phyloP scores from a whole-genome alignment of 169 alveolate genomes.

The Plasmodium vinckei region DNA sequence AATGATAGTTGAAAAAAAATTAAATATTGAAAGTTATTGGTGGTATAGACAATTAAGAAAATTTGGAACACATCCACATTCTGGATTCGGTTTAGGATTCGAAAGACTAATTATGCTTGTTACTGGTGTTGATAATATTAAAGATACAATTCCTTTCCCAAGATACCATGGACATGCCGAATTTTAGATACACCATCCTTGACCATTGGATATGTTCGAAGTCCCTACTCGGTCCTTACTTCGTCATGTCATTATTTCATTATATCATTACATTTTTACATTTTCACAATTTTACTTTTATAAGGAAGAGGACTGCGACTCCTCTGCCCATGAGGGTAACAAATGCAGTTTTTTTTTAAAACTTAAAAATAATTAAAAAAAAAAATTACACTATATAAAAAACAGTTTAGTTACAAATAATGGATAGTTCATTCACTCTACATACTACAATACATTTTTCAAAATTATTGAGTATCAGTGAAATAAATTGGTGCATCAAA shows the following conservation, averaged over 20 bases:
- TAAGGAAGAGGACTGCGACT: no score
- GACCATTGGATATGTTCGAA: not conserved
- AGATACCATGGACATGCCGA: constrained; percentile 97
- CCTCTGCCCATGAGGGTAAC: no score
- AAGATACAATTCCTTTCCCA: constrained; percentile 99
- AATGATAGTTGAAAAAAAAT: constrained; percentile 91
- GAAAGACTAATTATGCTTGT: constrained; percentile 98
- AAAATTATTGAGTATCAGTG: constrained; percentile 15
- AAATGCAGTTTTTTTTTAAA: no score
- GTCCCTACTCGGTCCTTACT: not conserved
- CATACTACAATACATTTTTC: not conserved
- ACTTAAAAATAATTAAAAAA: no score
- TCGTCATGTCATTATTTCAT: no score
- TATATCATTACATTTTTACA: no score
- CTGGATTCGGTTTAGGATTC: constrained; percentile 99
- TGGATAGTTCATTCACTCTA: no score
- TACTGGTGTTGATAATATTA: constrained; percentile 98
- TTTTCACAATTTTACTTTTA: no score
- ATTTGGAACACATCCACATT: constrained; percentile 98
- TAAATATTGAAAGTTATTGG: constrained; percentile 90
- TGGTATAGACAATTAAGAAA: constrained; percentile 95
- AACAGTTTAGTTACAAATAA: no score
- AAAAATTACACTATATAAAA: no score
- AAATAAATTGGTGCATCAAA: constrained; percentile 63
- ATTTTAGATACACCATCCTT: constrained; percentile 80